Evolutionary conservation across 441 rosid genomes (phyloP).

Genomic region (Sinapis alba): DNA sequence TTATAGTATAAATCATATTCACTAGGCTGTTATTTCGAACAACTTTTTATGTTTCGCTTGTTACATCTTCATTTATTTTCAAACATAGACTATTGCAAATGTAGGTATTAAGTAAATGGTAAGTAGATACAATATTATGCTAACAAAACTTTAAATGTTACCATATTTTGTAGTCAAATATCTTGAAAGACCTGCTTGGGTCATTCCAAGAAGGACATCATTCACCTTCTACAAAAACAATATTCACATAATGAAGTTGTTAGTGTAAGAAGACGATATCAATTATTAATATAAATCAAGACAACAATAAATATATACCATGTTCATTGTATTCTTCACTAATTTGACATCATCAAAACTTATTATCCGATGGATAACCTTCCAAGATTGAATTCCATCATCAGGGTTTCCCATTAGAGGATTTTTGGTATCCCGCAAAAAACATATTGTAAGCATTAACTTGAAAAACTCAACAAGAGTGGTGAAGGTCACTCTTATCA

Average conservation of each 20-base stretch:
- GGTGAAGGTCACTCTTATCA: conserved; percentile 31
- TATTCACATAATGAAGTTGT: background rate
- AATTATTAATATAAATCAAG: background rate
- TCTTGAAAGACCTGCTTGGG: conserved; percentile 67
- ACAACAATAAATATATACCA: conserved; percentile 32
- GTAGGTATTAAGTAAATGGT: background rate
- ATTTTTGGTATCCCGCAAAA: conserved; percentile 43
- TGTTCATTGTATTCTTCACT: conserved; percentile 35
- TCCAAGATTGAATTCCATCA: conserved; percentile 24
- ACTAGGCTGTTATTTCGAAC: background rate
- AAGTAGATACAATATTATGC: background rate
- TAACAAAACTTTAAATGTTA: conserved; percentile 2
- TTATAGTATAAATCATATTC: background rate
- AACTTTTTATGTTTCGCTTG: background rate
- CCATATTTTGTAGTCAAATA: conserved; percentile 55
- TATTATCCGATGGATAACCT: conserved; percentile 36
- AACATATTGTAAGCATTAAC: conserved; percentile 30
- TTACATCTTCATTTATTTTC: background rate
- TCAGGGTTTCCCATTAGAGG: conserved; percentile 37
- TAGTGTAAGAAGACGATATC: background rate
- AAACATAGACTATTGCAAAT: background rate
- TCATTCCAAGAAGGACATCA: conserved; percentile 66
- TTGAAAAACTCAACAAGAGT: conserved; percentile 32
- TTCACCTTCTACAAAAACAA: conserved; percentile 55
- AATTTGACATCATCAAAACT: conserved; percentile 43